Conservation (phyloP, 306 rosid species). For the Myrica gale region DNA sequence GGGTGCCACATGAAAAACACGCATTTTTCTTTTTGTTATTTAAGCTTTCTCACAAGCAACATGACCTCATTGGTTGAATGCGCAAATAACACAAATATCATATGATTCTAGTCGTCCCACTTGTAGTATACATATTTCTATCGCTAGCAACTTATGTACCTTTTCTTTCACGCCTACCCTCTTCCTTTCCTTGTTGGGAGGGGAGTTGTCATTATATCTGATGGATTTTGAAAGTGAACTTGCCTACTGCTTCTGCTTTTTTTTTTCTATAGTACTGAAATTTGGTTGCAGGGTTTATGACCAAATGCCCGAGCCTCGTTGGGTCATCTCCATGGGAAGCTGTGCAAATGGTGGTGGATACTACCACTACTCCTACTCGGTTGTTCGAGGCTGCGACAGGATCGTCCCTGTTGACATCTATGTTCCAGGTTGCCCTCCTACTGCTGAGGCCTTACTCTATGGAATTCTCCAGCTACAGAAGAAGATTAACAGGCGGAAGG, state of each 20-base stretch:
- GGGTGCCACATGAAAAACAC: too few species aligned
- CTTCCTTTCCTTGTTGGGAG: too few species aligned
- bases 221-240: not conserved
- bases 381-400: slow-evolving; percentile 93
- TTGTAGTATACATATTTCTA: too few species aligned
- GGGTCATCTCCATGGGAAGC: slow-evolving; percentile 99
- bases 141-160: not conserved
- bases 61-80: not conserved
- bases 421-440: slow-evolving; percentile 97
- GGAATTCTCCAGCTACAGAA: slow-evolving; percentile 98
- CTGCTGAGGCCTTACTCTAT: slow-evolving; percentile 90
- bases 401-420: slow-evolving; percentile 95
- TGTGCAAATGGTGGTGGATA: slow-evolving; percentile 99
- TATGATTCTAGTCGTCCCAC: not conserved
- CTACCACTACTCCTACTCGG: slow-evolving; percentile 94
- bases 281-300: slow-evolving; percentile 80
- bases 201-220: not conserved
- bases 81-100: not conserved
- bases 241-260: not conserved
- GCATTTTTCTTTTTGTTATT: not conserved
- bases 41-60: not conserved
- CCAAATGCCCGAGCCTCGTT: slow-evolving; percentile 98
- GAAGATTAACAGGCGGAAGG: slow-evolving; percentile 97
- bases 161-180: not conserved
- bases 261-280: slow-evolving; percentile 5